These are phyloP conservation scores for Botrytis porri DNA, from an alignment of 2,329 filamentous ascomycete genomes.

Conservation along the genomic window DNA sequence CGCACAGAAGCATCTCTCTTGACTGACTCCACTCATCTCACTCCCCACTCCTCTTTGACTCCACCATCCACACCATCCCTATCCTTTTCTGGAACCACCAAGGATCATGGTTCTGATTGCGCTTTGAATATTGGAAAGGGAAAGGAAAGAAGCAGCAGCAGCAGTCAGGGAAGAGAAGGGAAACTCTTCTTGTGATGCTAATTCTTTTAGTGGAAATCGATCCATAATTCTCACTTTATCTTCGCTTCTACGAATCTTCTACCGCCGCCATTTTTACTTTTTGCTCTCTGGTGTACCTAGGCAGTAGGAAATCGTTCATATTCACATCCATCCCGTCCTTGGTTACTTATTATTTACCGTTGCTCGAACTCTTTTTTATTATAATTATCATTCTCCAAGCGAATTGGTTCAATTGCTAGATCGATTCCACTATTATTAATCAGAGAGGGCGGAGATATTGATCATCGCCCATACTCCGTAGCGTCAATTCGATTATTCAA, in stretches of 20 bases:
- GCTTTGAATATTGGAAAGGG: neutral
- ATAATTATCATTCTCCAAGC: neutral
- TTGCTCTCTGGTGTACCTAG: neutral
- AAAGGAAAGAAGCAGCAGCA: neutral
- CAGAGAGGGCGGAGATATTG: neutral
- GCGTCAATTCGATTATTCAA: neutral
- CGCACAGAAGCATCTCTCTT: neutral
- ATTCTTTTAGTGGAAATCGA: neutral
- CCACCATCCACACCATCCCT: neutral
- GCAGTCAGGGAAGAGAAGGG: neutral
- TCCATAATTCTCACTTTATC: slow-evolving; percentile 8
- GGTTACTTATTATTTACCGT: neutral
- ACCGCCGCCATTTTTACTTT: neutral
- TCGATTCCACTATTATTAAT: neutral
- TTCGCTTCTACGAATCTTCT: neutral
- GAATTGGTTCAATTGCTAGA: neutral
- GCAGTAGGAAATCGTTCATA: neutral
- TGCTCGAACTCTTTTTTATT: neutral
- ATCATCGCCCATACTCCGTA: neutral
- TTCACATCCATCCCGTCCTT: neutral
- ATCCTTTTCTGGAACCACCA: neutral
- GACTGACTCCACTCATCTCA: neutral
- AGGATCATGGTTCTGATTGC: neutral
- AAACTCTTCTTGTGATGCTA: neutral
- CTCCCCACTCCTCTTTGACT: neutral